Base-by-base conservation (phyloP, 805 yeast genomes). In the Candida pseudofarinosa region DNA sequence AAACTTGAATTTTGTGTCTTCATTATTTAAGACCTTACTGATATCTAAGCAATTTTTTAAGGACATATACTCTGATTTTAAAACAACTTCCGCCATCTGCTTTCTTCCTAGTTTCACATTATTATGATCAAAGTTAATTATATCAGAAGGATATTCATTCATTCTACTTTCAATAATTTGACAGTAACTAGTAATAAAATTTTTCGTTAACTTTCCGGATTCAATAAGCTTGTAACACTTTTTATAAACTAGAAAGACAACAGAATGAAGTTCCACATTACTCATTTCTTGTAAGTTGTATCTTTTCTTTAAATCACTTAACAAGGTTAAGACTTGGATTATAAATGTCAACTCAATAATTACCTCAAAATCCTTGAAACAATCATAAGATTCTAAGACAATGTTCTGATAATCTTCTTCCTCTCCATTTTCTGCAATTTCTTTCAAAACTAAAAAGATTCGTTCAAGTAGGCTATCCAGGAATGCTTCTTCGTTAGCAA, bases 211-310 rank as follows among this genome's bases (percentile, higher is more conserved):
- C 42, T 69, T 71, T 3, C 66, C 66, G 13, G 71, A 53, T 47
- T 81, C 85, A 13, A 81, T 62, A 41, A 83, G 59, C 52, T 83
- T 88, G 47, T 77, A 73, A 48, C 83, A 75, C 52, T 83, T 84
- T 46, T 79, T 74, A 37, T 77, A 67, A 2, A 76, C 65, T 52
- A 88, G 67, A 51, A 72, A 69, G 7, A 82, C 56, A n/a, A 62
- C 41, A 43, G 50, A 58, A 58, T 51, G 46, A 58, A 53, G 50
- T 43, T 59, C 49, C 8, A 58, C 53, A 4, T 45, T 39, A 3
- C 41, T 39, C 17, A 51, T 52, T 1, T 30, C 37, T 15, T 45
- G 56, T 43, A 55, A 58, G 16, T 62, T 39, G 7, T 51, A 46
- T 5, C 56, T 39, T 10, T 56, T 46, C 44, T 68, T 51, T 33